Conservation (phyloP, 1,284 basidiomycete species). For the Flammula alnicola region DNA sequence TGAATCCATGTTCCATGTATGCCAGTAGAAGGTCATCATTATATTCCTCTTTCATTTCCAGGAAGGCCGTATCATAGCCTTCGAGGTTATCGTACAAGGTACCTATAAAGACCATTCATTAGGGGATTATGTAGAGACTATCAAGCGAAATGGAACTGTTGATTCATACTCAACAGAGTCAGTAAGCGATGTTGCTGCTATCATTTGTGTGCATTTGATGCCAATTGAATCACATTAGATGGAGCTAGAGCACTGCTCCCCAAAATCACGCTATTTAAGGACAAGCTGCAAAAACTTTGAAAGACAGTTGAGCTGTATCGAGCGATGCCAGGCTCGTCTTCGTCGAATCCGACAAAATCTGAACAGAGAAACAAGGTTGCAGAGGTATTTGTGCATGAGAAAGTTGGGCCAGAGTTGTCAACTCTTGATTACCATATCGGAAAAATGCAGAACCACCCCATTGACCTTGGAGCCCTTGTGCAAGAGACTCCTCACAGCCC, state of each 20-base stretch:
- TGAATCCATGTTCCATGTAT: too few species aligned
- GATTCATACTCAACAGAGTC: too few species aligned
- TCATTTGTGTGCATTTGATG: too few species aligned
- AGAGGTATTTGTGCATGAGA: background rate
- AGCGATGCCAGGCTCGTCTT: background rate
- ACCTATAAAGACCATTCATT: too few species aligned
- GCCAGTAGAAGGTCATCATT: too few species aligned
- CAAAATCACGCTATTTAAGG: background rate
- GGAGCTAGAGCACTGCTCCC: background rate
- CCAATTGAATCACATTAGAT: background rate
- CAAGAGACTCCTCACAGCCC: background rate
- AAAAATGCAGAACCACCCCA: background rate
- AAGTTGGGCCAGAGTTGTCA: background rate
- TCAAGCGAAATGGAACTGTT: too few species aligned
- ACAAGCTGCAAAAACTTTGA: slow-evolving; percentile 1
- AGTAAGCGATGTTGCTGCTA: too few species aligned
- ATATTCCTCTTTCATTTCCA: too few species aligned
- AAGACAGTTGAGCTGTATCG: background rate
- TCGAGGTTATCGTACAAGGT: too few species aligned
- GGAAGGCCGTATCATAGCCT: too few species aligned
- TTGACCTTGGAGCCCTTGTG: background rate
- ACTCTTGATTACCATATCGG: background rate
- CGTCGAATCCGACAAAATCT: background rate
- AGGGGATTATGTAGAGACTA: too few species aligned
- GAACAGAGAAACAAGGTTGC: background rate